Evolutionary conservation across 805 yeast species (phyloP).

Genomic region (Teunomyces lycoperdinae): DNA sequence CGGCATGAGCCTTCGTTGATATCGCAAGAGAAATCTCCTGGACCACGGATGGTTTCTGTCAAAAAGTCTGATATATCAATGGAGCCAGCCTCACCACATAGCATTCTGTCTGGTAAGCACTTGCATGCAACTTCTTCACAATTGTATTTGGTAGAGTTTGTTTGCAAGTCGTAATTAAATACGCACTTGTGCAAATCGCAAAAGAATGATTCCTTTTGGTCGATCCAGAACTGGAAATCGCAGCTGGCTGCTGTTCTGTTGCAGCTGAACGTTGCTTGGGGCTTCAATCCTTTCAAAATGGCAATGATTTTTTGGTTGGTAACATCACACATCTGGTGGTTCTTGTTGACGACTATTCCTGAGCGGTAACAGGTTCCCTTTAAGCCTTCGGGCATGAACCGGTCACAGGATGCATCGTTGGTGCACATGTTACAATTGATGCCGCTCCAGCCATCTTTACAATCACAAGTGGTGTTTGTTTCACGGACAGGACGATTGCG

Average conservation of each 20-base stretch:
- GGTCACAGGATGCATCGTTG: slow-evolving; percentile 70
- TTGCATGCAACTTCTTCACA: slow-evolving; percentile 81
- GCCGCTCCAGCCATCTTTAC: slow-evolving; percentile 89
- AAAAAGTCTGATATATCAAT: slow-evolving; percentile 92
- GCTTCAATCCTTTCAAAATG: slow-evolving; percentile 73
- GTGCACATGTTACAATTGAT: slow-evolving; percentile 89
- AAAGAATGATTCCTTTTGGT: slow-evolving; percentile 81
- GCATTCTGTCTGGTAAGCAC: slow-evolving; percentile 88
- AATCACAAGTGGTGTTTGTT: slow-evolving; percentile 56
- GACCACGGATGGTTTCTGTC: slow-evolving; percentile 86
- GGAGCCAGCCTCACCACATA: slow-evolving; percentile 92
- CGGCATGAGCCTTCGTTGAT: slow-evolving; percentile 57
- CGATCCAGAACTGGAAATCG: slow-evolving; percentile 96
- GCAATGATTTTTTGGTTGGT: slow-evolving; percentile 83
- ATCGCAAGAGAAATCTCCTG: slow-evolving; percentile 89
- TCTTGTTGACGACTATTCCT: slow-evolving; percentile 76
- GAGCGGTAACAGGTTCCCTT: slow-evolving; percentile 86
- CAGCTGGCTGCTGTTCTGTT: slow-evolving; percentile 63
- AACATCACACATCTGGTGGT: slow-evolving; percentile 92
- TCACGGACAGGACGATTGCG: slow-evolving; percentile 62
- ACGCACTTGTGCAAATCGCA: slow-evolving; percentile 79
- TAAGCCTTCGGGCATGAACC: slow-evolving; percentile 82
- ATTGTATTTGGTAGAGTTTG: slow-evolving; percentile 70
- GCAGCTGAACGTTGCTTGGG: slow-evolving; percentile 92
- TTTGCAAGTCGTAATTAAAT: slow-evolving; percentile 57